Base-by-base conservation (phyloP, 2,329 filamentous ascomycete genomes). In the Chlorencoelia australis region DNA sequence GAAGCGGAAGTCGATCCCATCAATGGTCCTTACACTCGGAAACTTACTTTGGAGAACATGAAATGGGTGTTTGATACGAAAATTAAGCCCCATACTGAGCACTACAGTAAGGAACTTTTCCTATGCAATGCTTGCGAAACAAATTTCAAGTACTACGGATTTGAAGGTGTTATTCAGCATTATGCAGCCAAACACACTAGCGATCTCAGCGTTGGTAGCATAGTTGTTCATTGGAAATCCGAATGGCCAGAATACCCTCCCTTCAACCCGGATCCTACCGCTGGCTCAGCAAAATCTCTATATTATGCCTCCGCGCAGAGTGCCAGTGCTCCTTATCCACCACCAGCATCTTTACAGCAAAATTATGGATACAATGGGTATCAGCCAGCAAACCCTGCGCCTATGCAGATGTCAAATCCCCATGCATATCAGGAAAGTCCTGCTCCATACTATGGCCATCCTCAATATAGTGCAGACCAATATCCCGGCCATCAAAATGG, bases 51-150 rank as follows among this genome's bases (percentile, higher is more conserved):
- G 47, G 83, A 89, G 53, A 86, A 88, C 52, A 87, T 91, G 82
- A 88, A 82, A 58, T 89, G 80, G 75, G 65, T 88, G 19, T 88
- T 82, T 55, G 82, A 88, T 51, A 73, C 73, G 47, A 87, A 85
- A 55, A 68, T 91, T 53, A 83, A 77, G 51, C 74, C 75, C 16
- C 60, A 75, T 36, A 84, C 79, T 3, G 79, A 85, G 43, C 60
- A 65, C 30, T 68, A 70, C 48, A 68, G 75, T 47, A 82, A 77
- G 51, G 82, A 88, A 37, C 61, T 88, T 7, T 91, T 91, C 56
- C 68, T 82, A 39, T 91, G 84, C 61, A 77, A 75, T 48, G 71
- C 67, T 19, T 87, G 82, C 55, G 72, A 78, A 31, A 66, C 65
- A 33, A 74, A 70, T 47, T 60, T 64, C 30, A 86, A 82, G 55